Percentiles rank a stretch among this genome's conserved stretches.
Evolutionary conservation across 129 eudicot genomes (phyloP).

Genomic region (Rutidosis leptorrhynchoides): DNA sequence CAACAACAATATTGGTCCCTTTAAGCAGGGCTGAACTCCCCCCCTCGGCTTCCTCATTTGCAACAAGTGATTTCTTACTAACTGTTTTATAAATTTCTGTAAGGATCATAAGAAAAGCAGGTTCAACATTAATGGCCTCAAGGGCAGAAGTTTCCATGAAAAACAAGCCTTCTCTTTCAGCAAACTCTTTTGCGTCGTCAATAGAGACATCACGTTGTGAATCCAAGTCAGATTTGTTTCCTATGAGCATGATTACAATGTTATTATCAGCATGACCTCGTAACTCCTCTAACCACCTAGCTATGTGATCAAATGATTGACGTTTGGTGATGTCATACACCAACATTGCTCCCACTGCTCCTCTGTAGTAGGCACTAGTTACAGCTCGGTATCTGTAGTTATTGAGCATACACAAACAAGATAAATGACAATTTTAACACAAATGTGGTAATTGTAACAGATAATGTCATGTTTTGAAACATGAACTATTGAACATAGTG

Average conservation of each 20-base stretch:
- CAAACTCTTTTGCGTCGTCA: conserved; percentile 81
- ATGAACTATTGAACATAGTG: too few species aligned
- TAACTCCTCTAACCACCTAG: conserved; percentile 81
- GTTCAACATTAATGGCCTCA: conserved; percentile 76
- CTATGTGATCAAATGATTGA: conserved; percentile 73
- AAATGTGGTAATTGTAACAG: background rate
- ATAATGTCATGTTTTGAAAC: background rate
- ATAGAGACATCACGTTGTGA: conserved; percentile 59
- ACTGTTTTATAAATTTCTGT: conserved; percentile 71
- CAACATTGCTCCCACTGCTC: conserved; percentile 92
- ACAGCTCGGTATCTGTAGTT: conserved; percentile 74
- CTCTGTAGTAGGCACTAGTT: conserved; percentile 93
- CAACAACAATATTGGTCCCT: conserved; percentile 63
- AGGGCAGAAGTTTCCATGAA: conserved; percentile 95
- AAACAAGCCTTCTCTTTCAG: conserved; percentile 71
- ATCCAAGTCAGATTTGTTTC: conserved; percentile 77
- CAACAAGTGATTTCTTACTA: conserved; percentile 67
- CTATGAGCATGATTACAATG: conserved; percentile 76
- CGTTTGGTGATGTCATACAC: conserved; percentile 83
- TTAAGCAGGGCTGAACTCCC: conserved; percentile 60
- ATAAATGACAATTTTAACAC: background rate
- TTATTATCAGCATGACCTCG: conserved; percentile 81
- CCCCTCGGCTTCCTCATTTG: conserved; percentile 73
- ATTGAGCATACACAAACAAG: background rate
- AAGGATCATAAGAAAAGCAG: conserved; percentile 57